phyloP scores from a whole-genome alignment of 106 monocot species.

The Allium sativum region DNA sequence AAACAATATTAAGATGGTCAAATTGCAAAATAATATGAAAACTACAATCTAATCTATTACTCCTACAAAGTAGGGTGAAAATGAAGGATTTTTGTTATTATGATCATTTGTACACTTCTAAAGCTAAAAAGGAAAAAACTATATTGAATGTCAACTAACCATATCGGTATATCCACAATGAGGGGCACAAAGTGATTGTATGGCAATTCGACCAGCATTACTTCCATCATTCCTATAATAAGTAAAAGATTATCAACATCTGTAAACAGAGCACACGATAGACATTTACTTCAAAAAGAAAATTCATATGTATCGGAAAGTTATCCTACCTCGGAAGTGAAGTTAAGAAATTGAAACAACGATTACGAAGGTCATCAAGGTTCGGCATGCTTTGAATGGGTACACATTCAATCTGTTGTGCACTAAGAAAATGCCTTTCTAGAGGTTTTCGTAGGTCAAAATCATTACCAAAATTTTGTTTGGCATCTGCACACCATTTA shows the following conservation, averaged over 20 bases:
- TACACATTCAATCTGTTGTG: conserved; percentile 49
- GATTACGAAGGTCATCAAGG: conserved; percentile 42
- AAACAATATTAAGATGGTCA: too few species aligned
- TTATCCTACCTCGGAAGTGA: conserved; percentile 41
- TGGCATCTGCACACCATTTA: conserved; percentile 35
- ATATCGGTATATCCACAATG: conserved; percentile 62
- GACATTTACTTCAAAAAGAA: not conserved
- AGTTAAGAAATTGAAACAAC: conserved; percentile 59
- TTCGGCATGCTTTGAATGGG: conserved; percentile 37
- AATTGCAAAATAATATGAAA: too few species aligned
- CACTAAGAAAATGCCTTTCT: conserved; percentile 45
- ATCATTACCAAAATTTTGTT: conserved; percentile 66
- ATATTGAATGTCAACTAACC: conserved; percentile 18
- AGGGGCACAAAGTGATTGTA: conserved; percentile 91
- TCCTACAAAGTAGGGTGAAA: too few species aligned
- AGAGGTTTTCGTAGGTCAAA: conserved; percentile 87
- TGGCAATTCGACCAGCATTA: conserved; percentile 69
- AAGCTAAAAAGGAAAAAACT: not conserved
- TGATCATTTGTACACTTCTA: not conserved
- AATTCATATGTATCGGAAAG: not conserved
- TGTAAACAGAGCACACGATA: not conserved
- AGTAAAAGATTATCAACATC: not conserved
- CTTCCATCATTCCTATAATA: conserved; percentile 31
- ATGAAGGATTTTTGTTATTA: too few species aligned
- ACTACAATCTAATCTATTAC: too few species aligned